Evolutionary conservation across 257 asterid genomes (phyloP).

Genomic region (Mentha longifolia): DNA sequence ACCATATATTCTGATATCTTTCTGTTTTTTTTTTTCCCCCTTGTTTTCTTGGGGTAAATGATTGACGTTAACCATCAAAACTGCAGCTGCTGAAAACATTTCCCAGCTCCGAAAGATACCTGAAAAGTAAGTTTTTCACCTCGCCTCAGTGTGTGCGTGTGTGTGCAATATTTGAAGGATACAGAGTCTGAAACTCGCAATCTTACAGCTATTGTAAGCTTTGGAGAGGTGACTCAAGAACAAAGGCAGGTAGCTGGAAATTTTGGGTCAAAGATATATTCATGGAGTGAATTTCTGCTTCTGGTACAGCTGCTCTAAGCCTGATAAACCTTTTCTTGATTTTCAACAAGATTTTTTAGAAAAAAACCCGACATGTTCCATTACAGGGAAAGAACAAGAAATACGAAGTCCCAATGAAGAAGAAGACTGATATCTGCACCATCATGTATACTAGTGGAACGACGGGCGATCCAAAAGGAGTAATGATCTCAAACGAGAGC

Average conservation of each 20-base stretch:
- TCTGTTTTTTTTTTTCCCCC: neutral
- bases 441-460: conserved; percentile 94
- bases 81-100: conserved; percentile 69
- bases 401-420: conserved; percentile 63
- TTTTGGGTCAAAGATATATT: conserved; percentile 55
- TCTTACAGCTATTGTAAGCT: conserved; percentile 69
- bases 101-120: conserved; percentile 57
- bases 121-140: conserved; percentile 59
- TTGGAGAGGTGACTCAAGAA: conserved; percentile 58
- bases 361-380: neutral
- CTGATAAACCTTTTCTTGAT: neutral
- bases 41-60: conserved; percentile 3
- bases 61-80: conserved; percentile 17
- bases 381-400: conserved; percentile 57
- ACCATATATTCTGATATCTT: neutral
- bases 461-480: conserved; percentile 90
- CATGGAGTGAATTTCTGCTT: conserved; percentile 81
- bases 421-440: conserved; percentile 64
- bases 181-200: neutral
- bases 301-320: conserved; percentile 52
- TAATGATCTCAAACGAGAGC: conserved; percentile 71
- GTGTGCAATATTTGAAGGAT: neutral
- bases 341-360: too few relatives aligned
- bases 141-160: neutral
- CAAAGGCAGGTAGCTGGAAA: conserved; percentile 55